These are phyloP conservation scores for Eleusine coracana DNA, from an alignment of 176 grass and related monocot genomes.

Conservation along the genomic window DNA sequence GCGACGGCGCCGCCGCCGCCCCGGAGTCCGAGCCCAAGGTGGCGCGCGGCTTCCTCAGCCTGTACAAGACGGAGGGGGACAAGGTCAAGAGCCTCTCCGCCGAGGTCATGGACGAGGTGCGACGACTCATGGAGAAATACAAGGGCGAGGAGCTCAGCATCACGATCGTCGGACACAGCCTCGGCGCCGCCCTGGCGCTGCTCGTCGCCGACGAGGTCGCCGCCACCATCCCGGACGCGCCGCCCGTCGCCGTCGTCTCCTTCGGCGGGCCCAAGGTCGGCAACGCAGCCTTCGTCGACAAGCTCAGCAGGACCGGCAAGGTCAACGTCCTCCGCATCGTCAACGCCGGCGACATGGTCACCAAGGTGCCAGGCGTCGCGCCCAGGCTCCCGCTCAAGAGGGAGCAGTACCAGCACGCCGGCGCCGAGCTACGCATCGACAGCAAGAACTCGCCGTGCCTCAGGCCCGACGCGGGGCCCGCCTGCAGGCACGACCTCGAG, in stretches of 20 bases:
- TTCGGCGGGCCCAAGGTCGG: slow-evolving; percentile 88
- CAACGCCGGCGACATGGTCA: slow-evolving; percentile 81
- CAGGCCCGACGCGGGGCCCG: slow-evolving; percentile 63
- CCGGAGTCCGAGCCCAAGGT: slow-evolving; percentile 56
- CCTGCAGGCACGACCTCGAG: slow-evolving; percentile 86
- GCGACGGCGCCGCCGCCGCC: not conserved
- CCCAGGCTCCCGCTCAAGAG: slow-evolving; percentile 41
- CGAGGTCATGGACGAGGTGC: slow-evolving; percentile 72
- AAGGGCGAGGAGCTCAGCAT: slow-evolving; percentile 93
- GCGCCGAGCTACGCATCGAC: slow-evolving; percentile 74
- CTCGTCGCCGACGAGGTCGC: slow-evolving; percentile 83
- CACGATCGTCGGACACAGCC: slow-evolving; percentile 88
- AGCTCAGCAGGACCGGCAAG: slow-evolving; percentile 38
- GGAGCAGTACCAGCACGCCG: slow-evolving; percentile 70
- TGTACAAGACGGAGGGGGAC: slow-evolving; percentile 79
- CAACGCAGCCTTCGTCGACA: slow-evolving; percentile 68
- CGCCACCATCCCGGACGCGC: slow-evolving; percentile 49
- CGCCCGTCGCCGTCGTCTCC: slow-evolving; percentile 80
- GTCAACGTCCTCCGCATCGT: slow-evolving; percentile 84
- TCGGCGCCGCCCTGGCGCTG: slow-evolving; percentile 81
- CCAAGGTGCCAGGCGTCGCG: slow-evolving; percentile 67
- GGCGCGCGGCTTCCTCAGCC: slow-evolving; percentile 66
- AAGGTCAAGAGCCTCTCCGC: slow-evolving; percentile 63
- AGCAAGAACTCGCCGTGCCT: slow-evolving; percentile 76
- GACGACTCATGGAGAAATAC: slow-evolving; percentile 74